Percentiles rank a stretch among this genome's conserved stretches.
Conservation (phyloP, 352 stramenopile genomes). For the Globisporangium heterothallicum region DNA sequence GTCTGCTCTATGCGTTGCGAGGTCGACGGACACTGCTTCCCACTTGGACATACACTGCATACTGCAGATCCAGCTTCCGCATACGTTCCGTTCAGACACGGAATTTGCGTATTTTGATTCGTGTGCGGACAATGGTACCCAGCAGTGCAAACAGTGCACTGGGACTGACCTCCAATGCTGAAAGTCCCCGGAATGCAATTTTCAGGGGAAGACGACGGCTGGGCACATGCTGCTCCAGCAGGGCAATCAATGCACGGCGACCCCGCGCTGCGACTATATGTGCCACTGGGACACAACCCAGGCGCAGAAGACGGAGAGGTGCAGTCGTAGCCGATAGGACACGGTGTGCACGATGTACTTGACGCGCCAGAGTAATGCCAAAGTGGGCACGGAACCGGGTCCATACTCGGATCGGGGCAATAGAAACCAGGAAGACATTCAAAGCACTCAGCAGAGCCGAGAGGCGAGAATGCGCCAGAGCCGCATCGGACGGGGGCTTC, state of each 20-base stretch:
- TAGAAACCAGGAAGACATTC: constrained; percentile 36
- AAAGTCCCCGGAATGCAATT: constrained; percentile 47
- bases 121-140: constrained; percentile 56
- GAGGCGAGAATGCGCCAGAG: constrained; percentile 24
- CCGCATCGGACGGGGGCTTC: constrained; percentile 28
- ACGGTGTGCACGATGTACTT: constrained; percentile 39
- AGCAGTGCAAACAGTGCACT: constrained; percentile 49
- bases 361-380: constrained; percentile 37
- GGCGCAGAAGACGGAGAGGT: constrained; percentile 26
- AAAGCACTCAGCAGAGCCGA: constrained; percentile 29
- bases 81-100: constrained; percentile 44
- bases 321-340: constrained; percentile 47
- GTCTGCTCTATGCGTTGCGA: constrained; percentile 31
- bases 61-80: constrained; percentile 32
- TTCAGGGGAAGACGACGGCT: constrained; percentile 23
- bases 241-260: constrained; percentile 39
- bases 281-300: constrained; percentile 30
- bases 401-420: constrained; percentile 35
- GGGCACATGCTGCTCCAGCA: constrained; percentile 27
- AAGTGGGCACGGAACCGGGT: constrained; percentile 27
- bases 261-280: constrained; percentile 32
- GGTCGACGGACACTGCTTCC: constrained; percentile 51
- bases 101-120: constrained; percentile 34
- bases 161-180: constrained; percentile 32
- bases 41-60: constrained; percentile 47